These are phyloP conservation scores for Gossypium gossypioides DNA, from an alignment of 441 rosid genomes.

Conservation along the genomic window DNA sequence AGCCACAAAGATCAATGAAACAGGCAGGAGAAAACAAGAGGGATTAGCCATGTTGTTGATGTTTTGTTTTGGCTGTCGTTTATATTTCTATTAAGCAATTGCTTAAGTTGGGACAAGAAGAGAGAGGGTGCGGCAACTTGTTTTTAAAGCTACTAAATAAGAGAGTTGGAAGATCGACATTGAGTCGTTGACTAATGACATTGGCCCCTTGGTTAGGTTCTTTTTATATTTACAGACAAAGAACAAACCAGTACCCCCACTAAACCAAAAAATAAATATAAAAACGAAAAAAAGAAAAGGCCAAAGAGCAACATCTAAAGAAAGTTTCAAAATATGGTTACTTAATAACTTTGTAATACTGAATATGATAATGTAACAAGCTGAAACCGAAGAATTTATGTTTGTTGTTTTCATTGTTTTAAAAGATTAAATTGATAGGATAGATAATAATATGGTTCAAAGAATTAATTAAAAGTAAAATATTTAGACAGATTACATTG, in stretches of 20 bases:
- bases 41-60: constrained; percentile 27
- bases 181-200: not conserved
- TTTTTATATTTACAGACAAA: not conserved
- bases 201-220: not conserved
- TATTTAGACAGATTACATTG: not conserved
- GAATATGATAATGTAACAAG: not conserved
- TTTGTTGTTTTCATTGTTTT: not conserved
- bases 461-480: not conserved
- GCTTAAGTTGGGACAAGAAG: not conserved
- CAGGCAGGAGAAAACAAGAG: constrained; percentile 18
- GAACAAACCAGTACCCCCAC: not conserved
- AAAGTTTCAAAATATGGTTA: not conserved
- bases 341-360: not conserved
- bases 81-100: not conserved
- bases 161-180: constrained; percentile 10
- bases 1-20: constrained; percentile 20
- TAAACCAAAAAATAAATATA: not conserved
- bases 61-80: not conserved
- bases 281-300: not conserved
- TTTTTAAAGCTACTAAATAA: constrained; percentile 2
- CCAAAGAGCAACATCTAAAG: not conserved
- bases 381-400: not conserved
- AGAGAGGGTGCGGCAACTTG: constrained; percentile 13
- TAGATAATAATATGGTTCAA: not conserved
- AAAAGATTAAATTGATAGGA: not conserved